Conservation (phyloP, 2,329 filamentous ascomycete genomes). For the Grosmannia clavigera region DNA sequence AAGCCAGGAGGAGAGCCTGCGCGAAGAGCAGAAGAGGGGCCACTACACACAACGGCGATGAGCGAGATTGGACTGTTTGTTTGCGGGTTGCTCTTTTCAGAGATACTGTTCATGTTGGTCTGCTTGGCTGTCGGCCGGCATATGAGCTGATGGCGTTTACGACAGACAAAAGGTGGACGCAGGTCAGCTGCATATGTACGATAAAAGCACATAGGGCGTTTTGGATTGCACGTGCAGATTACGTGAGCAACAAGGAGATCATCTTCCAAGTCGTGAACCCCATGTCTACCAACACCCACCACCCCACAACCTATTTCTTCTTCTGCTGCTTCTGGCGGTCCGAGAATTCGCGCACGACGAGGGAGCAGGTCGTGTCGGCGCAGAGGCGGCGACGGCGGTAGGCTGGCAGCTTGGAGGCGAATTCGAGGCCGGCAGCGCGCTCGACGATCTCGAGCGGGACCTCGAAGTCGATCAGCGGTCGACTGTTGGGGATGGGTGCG, state of each 20-base stretch:
- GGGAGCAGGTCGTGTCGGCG: slow-evolving; percentile 69
- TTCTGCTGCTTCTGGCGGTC: slow-evolving; percentile 44
- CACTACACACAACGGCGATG: slow-evolving; percentile 39
- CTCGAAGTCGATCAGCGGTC: slow-evolving; percentile 83
- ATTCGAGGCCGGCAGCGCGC: slow-evolving; percentile 83
- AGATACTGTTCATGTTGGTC: background rate
- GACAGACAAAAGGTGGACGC: background rate
- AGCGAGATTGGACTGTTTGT: background rate
- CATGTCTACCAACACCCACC: background rate
- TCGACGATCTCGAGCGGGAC: slow-evolving; percentile 89
- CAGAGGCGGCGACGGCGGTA: slow-evolving; percentile 69
- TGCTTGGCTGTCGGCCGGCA: background rate
- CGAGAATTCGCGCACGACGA: slow-evolving; percentile 71
- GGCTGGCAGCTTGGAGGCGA: slow-evolving; percentile 65
- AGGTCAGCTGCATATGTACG: background rate
- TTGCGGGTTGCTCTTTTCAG: background rate
- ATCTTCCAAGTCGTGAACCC: too few species aligned
- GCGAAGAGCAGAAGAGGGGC: slow-evolving; percentile 59
- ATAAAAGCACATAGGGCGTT: background rate
- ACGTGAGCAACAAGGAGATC: too few species aligned
- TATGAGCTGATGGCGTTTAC: background rate
- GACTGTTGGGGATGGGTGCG: slow-evolving; percentile 73
- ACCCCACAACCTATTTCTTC: slow-evolving; percentile 20
- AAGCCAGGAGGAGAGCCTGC: slow-evolving; percentile 71
- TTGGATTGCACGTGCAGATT: background rate